Percentiles rank a stretch among this genome's conserved stretches.
phyloP scores from a whole-genome alignment of 805 yeast species.

The Grigorovia jiainica region DNA sequence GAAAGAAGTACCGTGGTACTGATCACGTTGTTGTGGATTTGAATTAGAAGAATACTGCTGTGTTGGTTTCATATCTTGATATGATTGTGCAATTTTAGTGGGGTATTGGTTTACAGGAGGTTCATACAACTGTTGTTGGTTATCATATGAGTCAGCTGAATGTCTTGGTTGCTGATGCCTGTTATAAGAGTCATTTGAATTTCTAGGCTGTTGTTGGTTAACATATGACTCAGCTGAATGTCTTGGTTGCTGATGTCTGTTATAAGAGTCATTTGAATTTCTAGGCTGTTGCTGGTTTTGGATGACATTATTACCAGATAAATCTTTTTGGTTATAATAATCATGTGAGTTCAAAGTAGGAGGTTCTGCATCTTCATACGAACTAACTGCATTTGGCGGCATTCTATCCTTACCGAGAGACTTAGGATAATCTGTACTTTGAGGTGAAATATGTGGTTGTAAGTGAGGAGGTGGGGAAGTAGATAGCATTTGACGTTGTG shows the following conservation, averaged over 20 bases:
- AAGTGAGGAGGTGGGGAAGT: background rate
- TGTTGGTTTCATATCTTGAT: too few species aligned
- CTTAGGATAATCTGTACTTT: background rate
- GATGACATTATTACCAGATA: too few species aligned
- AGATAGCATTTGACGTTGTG: too few species aligned
- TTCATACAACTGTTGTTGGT: background rate
- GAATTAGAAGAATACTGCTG: too few species aligned
- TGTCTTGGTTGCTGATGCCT: background rate
- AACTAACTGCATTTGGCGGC: background rate
- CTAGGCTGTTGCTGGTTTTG: background rate
- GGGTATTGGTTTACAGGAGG: too few species aligned
- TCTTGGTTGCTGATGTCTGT: background rate
- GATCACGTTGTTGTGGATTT: too few species aligned
- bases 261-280: background rate
- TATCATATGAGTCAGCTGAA: background rate
- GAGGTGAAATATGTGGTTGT: background rate
- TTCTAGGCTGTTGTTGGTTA: background rate
- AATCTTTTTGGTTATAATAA: too few species aligned
- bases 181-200: too few species aligned
- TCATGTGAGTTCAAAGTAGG: too few species aligned
- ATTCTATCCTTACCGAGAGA: background rate
- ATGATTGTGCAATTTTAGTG: too few species aligned
- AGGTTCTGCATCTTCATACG: background rate
- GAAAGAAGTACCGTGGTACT: background rate
- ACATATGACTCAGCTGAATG: too few species aligned